Base-by-base conservation (phyloP, 2,329 filamentous ascomycete genomes). In the Colletotrichum phormii region DNA sequence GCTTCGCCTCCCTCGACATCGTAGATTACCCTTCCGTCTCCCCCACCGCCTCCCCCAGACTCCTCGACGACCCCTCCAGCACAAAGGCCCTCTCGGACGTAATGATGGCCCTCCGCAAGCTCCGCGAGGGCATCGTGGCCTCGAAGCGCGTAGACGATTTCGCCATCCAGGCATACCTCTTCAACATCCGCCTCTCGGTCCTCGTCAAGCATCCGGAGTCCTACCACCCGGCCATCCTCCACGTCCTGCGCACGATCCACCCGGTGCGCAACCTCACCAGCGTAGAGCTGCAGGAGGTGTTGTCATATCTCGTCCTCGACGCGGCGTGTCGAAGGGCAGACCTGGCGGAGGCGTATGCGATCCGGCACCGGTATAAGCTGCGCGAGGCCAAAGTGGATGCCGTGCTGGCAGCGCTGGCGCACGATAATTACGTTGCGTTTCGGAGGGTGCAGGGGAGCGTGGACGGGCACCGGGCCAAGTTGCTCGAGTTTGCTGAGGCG, bases 111-210 rank as follows among this genome's bases (percentile, higher is more conserved):
- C 92, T 98, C 80, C 92, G 97, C 74, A 98, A 98, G 81, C 89
- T 99, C 37, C 91, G 97, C 69, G 97, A 99, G 85, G 95, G 93
- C 29, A 92, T 98, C 60, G 90, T 97, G 3, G 94, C 94, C 13
- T 92, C 93, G 9, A 90, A 91, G 65, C 91, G 95, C 24, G 86
- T 88, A 46, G 94, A 98, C 79, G 86, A 90, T 64, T 99, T 99
- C 82, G 92, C 96, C 1, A 91, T 93, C n/a, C 92, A 95, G 77
- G 94, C 92, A 18, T 98, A 98, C 83, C 91, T 97, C 74, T 98
- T 98, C 86, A 95, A 94, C 78, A 94, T 97, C 77, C 93, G 95
- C 67, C 88, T 95, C 31, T 92, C 94, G 29, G 92, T 99, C 74
- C 89, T 98, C 42, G 91, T 93, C 70, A 91, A 92, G 75, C 92